Evolutionary conservation across 352 stramenopile genomes (phyloP).

Genomic region (Globisporangium okanoganense): DNA sequence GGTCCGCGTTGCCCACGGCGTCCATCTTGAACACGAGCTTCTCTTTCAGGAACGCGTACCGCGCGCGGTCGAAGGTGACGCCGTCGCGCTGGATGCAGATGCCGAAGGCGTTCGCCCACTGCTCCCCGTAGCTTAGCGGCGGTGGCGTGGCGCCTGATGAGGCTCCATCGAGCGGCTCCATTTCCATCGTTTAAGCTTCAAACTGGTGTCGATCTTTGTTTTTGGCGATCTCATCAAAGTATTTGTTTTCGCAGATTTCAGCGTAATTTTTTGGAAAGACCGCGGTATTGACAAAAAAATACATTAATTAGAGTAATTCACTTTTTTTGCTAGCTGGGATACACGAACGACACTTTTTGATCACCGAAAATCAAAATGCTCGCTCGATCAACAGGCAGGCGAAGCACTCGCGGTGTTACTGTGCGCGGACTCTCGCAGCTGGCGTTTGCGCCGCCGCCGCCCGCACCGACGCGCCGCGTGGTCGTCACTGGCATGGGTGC

Average conservation of each 20-base stretch:
- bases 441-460: conserved; percentile 54
- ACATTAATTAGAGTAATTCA: too few species aligned
- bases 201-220: conserved; percentile 7
- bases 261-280: too few species aligned
- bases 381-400: not conserved
- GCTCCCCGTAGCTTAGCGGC: conserved; percentile 21
- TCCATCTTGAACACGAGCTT: conserved; percentile 68
- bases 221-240: not conserved
- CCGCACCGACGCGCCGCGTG: conserved; percentile 68
- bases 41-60: conserved; percentile 56
- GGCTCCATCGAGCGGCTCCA: not conserved
- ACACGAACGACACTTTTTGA: not conserved
- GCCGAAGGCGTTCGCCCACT: conserved; percentile 28
- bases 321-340: too few species aligned
- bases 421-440: conserved; percentile 55
- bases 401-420: too few species aligned
- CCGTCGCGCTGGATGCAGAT: conserved; percentile 19
- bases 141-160: not conserved
- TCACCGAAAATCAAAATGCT: conserved; percentile 5
- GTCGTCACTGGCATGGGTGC: conserved; percentile 91
- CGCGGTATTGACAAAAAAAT: too few species aligned
- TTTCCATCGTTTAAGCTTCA: conserved; percentile 4
- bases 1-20: conserved; percentile 38
- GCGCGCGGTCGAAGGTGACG: conserved; percentile 22
- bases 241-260: too few species aligned